A percentile compares a stretch with the other conserved stretches of the same genome.
phyloP scores from a whole-genome alignment of 129 eudicot genomes.

The Flaveria bidentis region DNA sequence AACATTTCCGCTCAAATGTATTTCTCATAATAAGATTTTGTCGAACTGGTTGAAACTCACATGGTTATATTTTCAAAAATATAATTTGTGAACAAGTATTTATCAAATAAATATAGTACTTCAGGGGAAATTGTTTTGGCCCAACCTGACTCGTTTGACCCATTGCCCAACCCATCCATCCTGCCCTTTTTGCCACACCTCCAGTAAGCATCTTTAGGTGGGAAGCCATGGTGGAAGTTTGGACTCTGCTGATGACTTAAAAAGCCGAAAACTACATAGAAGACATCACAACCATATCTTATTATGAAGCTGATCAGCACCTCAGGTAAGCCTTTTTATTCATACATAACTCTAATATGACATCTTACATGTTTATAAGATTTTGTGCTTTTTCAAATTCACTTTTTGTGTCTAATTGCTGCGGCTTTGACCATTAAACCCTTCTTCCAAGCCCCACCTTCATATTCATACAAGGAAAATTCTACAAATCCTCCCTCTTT shows the following conservation, averaged over 20 bases:
- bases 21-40: not conserved
- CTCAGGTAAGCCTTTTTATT: constrained; percentile 9
- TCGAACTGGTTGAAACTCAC: not conserved
- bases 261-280: constrained; percentile 1
- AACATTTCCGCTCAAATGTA: not conserved
- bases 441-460: constrained; percentile 81
- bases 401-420: constrained; percentile 55
- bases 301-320: not conserved
- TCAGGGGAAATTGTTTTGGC: not conserved
- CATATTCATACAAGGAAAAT: constrained; percentile 60
- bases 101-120: not conserved
- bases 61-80: not conserved
- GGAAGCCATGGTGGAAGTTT: not conserved
- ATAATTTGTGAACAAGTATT: not conserved
- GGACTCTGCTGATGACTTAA: not conserved
- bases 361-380: constrained; percentile 1
- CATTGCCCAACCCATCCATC: not conserved
- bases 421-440: constrained; percentile 75
- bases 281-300: constrained; percentile 11
- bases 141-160: not conserved
- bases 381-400: too few relatives aligned
- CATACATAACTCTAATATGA: not conserved
- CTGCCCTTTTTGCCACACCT: not conserved
- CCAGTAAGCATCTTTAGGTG: not conserved
- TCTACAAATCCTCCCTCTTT: constrained; percentile 61